A percentile compares a stretch with the other conserved stretches of the same genome.
Evolutionary conservation across 2,329 filamentous ascomycete genomes (phyloP).

Genomic region (Microdochium paspali): DNA sequence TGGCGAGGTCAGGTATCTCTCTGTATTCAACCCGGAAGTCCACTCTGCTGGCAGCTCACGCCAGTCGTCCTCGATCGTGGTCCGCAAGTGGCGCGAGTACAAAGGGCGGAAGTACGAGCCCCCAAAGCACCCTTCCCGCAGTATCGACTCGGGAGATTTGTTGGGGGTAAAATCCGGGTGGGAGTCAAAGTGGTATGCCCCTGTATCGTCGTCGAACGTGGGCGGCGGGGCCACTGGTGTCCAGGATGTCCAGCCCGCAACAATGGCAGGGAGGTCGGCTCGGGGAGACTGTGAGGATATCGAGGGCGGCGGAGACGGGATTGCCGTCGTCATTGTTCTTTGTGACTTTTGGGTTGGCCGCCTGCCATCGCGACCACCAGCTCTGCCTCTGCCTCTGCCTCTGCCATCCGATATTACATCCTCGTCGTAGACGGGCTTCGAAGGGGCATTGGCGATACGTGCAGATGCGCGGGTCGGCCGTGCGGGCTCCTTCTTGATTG

Average conservation of each 20-base stretch:
- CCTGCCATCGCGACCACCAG: too few relatives aligned
- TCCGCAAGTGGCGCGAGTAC: constrained; percentile 28
- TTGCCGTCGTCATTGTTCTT: constrained; percentile 1
- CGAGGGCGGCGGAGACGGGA: background rate
- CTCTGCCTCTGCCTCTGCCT: background rate
- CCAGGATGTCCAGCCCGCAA: constrained; percentile 33
- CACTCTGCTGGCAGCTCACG: constrained; percentile 32
- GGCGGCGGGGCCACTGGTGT: constrained; percentile 25
- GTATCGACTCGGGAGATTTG: constrained; percentile 40
- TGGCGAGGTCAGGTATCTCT: constrained; percentile 25
- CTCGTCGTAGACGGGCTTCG: constrained; percentile 25
- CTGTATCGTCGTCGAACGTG: constrained; percentile 24
- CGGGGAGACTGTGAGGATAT: background rate
- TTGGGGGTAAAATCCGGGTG: constrained; percentile 38
- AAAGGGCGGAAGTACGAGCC: constrained; percentile 41
- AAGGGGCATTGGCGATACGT: constrained; percentile 30
- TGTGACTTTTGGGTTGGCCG: background rate
- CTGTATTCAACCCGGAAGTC: constrained; percentile 27
- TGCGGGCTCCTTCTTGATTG: constrained; percentile 23
- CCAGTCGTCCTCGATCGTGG: constrained; percentile 34
- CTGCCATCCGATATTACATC: constrained; percentile 10
- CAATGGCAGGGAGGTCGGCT: constrained; percentile 10
- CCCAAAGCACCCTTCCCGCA: constrained; percentile 42
- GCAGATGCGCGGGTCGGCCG: constrained; percentile 33
- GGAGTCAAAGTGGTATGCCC: constrained; percentile 33